Base-by-base conservation (phyloP, 306 rosid genomes). In the Inga leiocalycina region DNA sequence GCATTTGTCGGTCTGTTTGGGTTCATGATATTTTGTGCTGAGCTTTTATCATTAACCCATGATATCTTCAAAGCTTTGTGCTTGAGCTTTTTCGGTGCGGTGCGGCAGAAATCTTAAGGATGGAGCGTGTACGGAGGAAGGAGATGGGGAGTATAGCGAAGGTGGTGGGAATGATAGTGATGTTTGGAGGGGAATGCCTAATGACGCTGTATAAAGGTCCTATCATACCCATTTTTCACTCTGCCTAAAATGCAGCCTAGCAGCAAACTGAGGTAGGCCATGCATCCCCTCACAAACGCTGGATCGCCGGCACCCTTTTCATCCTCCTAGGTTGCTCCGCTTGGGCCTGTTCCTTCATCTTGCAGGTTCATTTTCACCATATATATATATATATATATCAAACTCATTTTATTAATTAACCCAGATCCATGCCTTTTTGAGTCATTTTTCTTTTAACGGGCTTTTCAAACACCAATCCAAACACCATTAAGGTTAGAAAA, bases 161-260 rank as follows among this genome's bases (percentile, higher is more conserved):
- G 79, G 88, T 94, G 79, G 9, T 73, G 3, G 85, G 87, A 73
- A 87, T 85, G 0, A 19, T 77, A 27, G 88, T 89, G 45, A 89
- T 89, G 14, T 87, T 94, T 35, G 86, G 4, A 48, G 94, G 97
- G 10, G 90, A 95, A 8, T 20, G 91, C 88, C 45, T 92, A 5
- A 90, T 94, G 97, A 89, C 97, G 34, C 44, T 91, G 2, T 92
- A 91, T 85, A 94, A 91, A 85, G 97, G 97, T 30, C 97, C 97
- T 3, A 79, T 83, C 17, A 16, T 94, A 2, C 81, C 87, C 43
- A 30, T 94, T 22, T 78, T 89, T 74, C 83, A 57, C 27, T 87
- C 81, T 48, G 4, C 46, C 71, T 72, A 77, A 84, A 73, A 81
- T 86, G 5, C 88, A 54, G 20, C 41, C 12, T 76, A 45, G 0